Conservation (phyloP, 371 early-diverging fungal species). For the Mucor velutinosus region DNA sequence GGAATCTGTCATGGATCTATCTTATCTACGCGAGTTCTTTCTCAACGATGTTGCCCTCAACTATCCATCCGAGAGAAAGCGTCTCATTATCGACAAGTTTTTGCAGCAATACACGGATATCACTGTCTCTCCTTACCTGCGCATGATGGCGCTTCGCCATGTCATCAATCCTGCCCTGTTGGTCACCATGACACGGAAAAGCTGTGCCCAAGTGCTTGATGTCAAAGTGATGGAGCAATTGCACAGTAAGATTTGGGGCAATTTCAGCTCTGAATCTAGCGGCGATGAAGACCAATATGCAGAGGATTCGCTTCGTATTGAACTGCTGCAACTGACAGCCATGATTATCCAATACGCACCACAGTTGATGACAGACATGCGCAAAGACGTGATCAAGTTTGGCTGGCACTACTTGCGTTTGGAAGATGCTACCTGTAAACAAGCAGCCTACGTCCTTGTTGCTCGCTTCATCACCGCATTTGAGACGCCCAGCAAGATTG, state of each 20-base stretch:
- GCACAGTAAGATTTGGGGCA: conserved; percentile 74
- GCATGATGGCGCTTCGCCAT: conserved; percentile 71
- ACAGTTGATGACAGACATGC: conserved; percentile 69
- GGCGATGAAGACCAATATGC: conserved; percentile 52
- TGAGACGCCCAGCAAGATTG: conserved; percentile 91
- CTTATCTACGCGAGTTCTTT: conserved; percentile 65
- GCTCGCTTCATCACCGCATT: conserved; percentile 90
- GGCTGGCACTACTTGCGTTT: conserved; percentile 90
- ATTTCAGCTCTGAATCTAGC: conserved; percentile 50
- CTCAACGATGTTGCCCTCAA: conserved; percentile 67
- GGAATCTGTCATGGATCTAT: conserved; percentile 70
- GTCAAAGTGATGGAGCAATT: conserved; percentile 67
- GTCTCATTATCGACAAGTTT: conserved; percentile 69
- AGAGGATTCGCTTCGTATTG: conserved; percentile 81
- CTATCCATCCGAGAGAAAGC: conserved; percentile 59
- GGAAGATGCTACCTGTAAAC: conserved; percentile 93
- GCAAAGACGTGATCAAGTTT: conserved; percentile 93
- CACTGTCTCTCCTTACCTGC: conserved; percentile 49
- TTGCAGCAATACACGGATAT: conserved; percentile 61
- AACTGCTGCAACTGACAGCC: conserved; percentile 89
- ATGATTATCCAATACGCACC: conserved; percentile 87
- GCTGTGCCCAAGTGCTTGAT: conserved; percentile 62
- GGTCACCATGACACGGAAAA: conserved; percentile 55
- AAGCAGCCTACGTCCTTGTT: conserved; percentile 92
- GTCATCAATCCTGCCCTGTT: conserved; percentile 82